A percentile compares a stretch with the other conserved stretches of the same genome.
phyloP scores from a whole-genome alignment of 2,329 filamentous ascomycete species.

The Epichloe gansuensis region DNA sequence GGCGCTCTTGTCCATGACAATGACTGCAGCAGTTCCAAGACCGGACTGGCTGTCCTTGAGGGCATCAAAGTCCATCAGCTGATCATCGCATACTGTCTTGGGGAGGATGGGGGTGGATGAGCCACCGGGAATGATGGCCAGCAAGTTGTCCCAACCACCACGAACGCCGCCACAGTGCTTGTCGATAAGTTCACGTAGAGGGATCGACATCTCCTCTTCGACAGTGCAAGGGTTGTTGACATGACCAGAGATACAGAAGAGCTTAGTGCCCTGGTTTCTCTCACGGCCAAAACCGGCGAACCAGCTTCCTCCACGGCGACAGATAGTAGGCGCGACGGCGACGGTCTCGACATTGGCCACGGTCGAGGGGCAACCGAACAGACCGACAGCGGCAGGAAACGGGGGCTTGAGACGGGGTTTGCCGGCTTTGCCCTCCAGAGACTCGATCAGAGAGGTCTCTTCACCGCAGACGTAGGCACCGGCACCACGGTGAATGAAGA shows the following conservation, averaged over 20 bases:
- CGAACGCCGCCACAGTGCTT: constrained; percentile 95
- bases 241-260: constrained; percentile 95
- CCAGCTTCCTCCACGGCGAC: constrained; percentile 82
- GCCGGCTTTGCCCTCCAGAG: constrained; percentile 93
- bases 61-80: constrained; percentile 97
- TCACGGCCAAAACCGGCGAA: constrained; percentile 91
- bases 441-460: constrained; percentile 96
- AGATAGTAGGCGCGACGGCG: constrained; percentile 90
- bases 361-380: constrained; percentile 95
- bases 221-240: constrained; percentile 98
- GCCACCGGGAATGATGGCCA: constrained; percentile 88
- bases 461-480: constrained; percentile 97
- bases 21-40: constrained; percentile 92
- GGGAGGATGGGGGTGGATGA: constrained; percentile 94
- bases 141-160: constrained; percentile 95
- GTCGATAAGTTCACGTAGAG: constrained; percentile 89
- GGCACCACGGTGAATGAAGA: constrained; percentile 91
- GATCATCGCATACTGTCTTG: constrained; percentile 79
- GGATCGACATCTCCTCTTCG: constrained; percentile 98
- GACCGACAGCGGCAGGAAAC: constrained; percentile 91
- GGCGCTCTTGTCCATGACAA: constrained; percentile 97
- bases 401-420: constrained; percentile 98
- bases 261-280: constrained; percentile 92
- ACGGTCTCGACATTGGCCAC: constrained; percentile 98
- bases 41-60: constrained; percentile 96